phyloP scores from a whole-genome alignment of 2,329 filamentous ascomycete genomes.

The Fusarium liriodendri region DNA sequence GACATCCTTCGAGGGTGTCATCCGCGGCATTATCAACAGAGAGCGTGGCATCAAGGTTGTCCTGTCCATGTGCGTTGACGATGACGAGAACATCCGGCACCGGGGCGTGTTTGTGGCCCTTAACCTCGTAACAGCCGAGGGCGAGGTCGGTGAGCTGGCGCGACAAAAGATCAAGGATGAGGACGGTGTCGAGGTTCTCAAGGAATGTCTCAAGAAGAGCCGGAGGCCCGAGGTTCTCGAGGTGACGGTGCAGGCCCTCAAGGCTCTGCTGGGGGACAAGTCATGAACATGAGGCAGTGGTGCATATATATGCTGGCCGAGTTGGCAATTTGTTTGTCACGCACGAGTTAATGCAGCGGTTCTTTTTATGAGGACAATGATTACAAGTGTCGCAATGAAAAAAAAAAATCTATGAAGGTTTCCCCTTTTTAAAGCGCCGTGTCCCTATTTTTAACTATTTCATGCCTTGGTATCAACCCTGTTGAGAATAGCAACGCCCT shows the following conservation, averaged over 20 bases:
- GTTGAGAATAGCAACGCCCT: slow-evolving; percentile 74
- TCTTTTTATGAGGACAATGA: slow-evolving; percentile 25
- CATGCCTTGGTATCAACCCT: slow-evolving; percentile 55
- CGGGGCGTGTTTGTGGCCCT: slow-evolving; percentile 80
- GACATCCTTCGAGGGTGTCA: slow-evolving; percentile 80
- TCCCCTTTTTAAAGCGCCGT: slow-evolving; percentile 16
- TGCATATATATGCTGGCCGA: slow-evolving; percentile 11
- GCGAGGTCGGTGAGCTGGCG: slow-evolving; percentile 71
- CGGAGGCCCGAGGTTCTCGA: slow-evolving; percentile 77
- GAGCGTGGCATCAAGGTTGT: slow-evolving; percentile 81
- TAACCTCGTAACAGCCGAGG: slow-evolving; percentile 77
- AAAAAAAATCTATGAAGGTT: slow-evolving; percentile 11
- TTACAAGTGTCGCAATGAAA: slow-evolving; percentile 31
- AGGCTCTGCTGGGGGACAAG: slow-evolving; percentile 66
- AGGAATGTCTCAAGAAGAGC: slow-evolving; percentile 75
- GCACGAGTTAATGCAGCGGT: slow-evolving; percentile 15
- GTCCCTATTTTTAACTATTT: neutral
- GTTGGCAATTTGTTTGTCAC: slow-evolving; percentile 7
- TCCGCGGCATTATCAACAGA: slow-evolving; percentile 75
- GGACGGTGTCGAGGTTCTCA: slow-evolving; percentile 75
- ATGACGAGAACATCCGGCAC: slow-evolving; percentile 74
- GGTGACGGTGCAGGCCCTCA: slow-evolving; percentile 78
- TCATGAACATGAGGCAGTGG: slow-evolving; percentile 23
- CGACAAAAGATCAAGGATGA: slow-evolving; percentile 69
- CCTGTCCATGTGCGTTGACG: slow-evolving; percentile 82